Conservation (phyloP, 1,284 basidiomycete genomes). For the Schizophyllum amplum region DNA sequence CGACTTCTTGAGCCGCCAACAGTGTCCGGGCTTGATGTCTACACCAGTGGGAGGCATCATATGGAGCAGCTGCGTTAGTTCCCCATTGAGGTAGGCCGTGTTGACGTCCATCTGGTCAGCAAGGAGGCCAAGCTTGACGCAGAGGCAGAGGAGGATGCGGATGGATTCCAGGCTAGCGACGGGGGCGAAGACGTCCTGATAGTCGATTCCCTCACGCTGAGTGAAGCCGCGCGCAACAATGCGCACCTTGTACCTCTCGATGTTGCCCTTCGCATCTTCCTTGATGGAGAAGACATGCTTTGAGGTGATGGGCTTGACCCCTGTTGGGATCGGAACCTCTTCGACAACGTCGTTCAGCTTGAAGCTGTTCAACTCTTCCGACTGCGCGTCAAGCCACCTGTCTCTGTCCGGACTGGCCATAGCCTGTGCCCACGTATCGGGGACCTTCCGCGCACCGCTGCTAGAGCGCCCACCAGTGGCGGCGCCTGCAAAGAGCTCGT, state of each 20-base stretch:
- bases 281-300: conserved; percentile 3
- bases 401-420: no score
- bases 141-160: conserved; percentile 23
- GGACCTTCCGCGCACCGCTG: background rate
- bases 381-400: no score
- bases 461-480: background rate
- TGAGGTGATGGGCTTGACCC: conserved; percentile 9
- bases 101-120: conserved; percentile 26
- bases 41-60: conserved; percentile 14
- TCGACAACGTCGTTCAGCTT: conserved; percentile 14
- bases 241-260: conserved; percentile 12
- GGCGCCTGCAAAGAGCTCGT: background rate
- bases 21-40: conserved; percentile 8
- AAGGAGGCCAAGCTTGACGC: conserved; percentile 20
- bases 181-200: conserved; percentile 25
- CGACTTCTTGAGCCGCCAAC: conserved; percentile 12
- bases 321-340: conserved; percentile 12
- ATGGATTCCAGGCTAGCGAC: conserved; percentile 23
- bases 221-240: conserved; percentile 13
- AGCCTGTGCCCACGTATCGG: background rate
- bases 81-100: conserved; percentile 24
- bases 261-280: conserved; percentile 4
- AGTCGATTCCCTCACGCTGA: conserved; percentile 15
- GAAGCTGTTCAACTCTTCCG: conserved; percentile 5
- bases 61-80: conserved; percentile 14